Evolutionary conservation across 441 rosid species (phyloP), one percentile per base, ranked within the genome.

Genomic region (Mallotus repandus): DNA sequence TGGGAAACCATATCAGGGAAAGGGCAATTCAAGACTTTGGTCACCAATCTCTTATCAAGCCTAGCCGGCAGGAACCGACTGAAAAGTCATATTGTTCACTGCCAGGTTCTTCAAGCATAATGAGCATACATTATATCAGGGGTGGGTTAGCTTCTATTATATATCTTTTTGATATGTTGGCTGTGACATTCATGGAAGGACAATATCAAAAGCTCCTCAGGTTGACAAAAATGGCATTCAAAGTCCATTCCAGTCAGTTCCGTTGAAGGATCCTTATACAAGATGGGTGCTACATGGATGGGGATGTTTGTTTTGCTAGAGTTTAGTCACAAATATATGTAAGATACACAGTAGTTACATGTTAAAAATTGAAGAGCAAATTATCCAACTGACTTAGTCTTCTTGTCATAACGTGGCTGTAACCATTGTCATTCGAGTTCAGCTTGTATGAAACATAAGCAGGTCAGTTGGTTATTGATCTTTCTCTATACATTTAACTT

Each of bases 41-140:
- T 94, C 18, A 82, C 91, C 55, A 92, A 91, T 74, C 76, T 94
- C 72, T 86, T 86, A 97, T 94, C 94, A 8, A 94, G 93, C 75
- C 84, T 94, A 7, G 95, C 98, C 4, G 97, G 98, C 21, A 83
- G 98, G 80, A 90, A 86, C 64, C 84, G 91, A 43, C 73, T 88
- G 74, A 92, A 84, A 80, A 89, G 92, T 79, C 97, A 94, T 77
- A 89, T 94, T 18, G 92, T 94, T 76, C 98, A 94, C 78, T 94
- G 97, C 68, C 98, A 92, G 81, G 90, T 94, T 76, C 97, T 94
- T 78, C 95, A 90, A 85, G 97, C 94, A 35, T 94, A 87, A 88
- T 66, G 68, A 60, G 12, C 14, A 11, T 22, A 43, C 35, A 54
- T 46, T 49, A 19, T 45, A 16, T 22, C 66, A 61, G 46, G 46